These are phyloP conservation scores for Cardamine chenopodiifolia DNA, from an alignment of 345 rosid species.

Conservation along the genomic window DNA sequence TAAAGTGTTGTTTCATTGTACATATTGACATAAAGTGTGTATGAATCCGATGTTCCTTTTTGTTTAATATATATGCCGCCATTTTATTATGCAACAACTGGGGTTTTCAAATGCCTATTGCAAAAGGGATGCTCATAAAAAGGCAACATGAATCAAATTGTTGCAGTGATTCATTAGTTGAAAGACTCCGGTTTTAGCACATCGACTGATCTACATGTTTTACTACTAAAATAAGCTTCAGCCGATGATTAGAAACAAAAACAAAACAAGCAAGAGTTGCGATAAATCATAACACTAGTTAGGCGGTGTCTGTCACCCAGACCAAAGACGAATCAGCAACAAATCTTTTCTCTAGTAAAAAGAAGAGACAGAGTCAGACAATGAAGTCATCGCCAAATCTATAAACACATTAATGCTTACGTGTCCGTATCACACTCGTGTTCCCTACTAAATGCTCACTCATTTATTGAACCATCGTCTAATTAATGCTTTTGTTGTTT, in stretches of 20 bases:
- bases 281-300: background rate
- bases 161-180: background rate
- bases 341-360: constrained; percentile 47
- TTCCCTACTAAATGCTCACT: constrained; percentile 31
- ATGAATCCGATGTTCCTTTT: background rate
- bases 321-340: constrained; percentile 26
- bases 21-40: background rate
- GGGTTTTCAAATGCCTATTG: background rate
- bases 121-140: background rate
- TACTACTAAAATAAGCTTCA: background rate
- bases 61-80: no score
- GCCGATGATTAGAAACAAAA: background rate
- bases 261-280: background rate
- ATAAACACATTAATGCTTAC: constrained; percentile 65
- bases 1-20: background rate
- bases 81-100: background rate
- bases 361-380: constrained; percentile 57
- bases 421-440: constrained; percentile 53
- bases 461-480: constrained; percentile 30
- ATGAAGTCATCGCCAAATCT: constrained; percentile 70
- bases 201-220: background rate
- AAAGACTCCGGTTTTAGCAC: background rate
- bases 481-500: constrained; percentile 25
- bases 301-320: constrained; percentile 13
- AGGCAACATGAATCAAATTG: background rate